Evolutionary conservation across 2,329 filamentous ascomycete genomes (phyloP).

Genomic region (Trichocomaceae sp.): DNA sequence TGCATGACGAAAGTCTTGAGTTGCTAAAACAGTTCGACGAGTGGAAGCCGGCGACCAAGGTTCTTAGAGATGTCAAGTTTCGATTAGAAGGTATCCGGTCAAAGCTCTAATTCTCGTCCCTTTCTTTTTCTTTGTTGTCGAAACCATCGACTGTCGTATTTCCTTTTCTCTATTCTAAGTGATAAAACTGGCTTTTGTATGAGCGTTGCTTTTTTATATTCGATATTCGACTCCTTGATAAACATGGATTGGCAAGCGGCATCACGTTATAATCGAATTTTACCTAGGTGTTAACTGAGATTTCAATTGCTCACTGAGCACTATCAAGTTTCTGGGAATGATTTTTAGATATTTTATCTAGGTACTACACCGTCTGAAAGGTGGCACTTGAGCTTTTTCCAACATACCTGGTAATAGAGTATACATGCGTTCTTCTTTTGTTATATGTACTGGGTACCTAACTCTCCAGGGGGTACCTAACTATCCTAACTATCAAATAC

Average conservation of each 20-base stretch:
- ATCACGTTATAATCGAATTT: background rate
- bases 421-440: background rate
- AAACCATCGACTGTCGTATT: background rate
- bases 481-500: slow-evolving; percentile 5
- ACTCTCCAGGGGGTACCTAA: background rate
- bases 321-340: background rate
- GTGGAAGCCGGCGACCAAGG: slow-evolving; percentile 87
- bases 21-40: slow-evolving; percentile 83
- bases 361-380: no score
- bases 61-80: slow-evolving; percentile 92
- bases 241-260: background rate
- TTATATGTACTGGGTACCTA: slow-evolving; percentile 2
- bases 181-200: background rate
- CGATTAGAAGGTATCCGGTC: slow-evolving; percentile 84
- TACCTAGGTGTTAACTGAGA: no score
- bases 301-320: background rate
- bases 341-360: background rate
- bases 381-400: no score
- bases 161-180: background rate
- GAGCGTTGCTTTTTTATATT: background rate
- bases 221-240: background rate
- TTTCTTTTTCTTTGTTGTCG: no score
- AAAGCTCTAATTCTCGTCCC: slow-evolving; percentile 41
- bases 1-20: slow-evolving; percentile 68
- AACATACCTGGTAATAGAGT: no score